Conservation (phyloP, 495 filamentous ascomycete species). For the Penicillium diatomitis region DNA sequence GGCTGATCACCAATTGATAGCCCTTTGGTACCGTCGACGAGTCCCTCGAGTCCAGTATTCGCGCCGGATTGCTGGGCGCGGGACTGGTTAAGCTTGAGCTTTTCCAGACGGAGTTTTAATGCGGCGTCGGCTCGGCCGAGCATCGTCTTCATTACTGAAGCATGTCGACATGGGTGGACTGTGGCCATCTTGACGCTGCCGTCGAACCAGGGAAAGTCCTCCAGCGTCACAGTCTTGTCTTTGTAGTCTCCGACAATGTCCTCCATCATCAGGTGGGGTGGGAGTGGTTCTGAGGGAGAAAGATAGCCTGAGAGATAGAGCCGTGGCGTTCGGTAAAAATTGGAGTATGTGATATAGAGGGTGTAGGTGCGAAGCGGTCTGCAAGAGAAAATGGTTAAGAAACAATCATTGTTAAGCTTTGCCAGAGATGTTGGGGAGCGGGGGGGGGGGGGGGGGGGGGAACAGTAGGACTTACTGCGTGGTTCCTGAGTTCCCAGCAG, state of each 20-base stretch:
- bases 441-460: no score
- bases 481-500: constrained; percentile 43
- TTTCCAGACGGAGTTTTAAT: constrained; percentile 78
- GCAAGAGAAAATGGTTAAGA: background rate
- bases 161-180: constrained; percentile 90
- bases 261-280: constrained; percentile 93
- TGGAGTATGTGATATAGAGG: constrained; percentile 95
- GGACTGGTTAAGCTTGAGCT: constrained; percentile 48
- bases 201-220: constrained; percentile 91
- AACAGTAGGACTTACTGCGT: constrained; percentile 58
- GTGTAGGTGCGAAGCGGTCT: constrained; percentile 87
- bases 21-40: constrained; percentile 51
- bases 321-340: constrained; percentile 93
- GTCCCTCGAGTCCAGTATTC: constrained; percentile 50
- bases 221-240: constrained; percentile 97
- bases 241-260: constrained; percentile 99
- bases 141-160: constrained; percentile 94
- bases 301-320: constrained; percentile 90
- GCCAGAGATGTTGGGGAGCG: background rate
- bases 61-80: constrained; percentile 36
- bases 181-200: constrained; percentile 83
- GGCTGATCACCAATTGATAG: constrained; percentile 33
- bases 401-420: background rate
- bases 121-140: constrained; percentile 92
- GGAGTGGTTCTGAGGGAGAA: constrained; percentile 71